Conservation (phyloP, 371 early-diverging fungal genomes). For the Mucor sp. region DNA sequence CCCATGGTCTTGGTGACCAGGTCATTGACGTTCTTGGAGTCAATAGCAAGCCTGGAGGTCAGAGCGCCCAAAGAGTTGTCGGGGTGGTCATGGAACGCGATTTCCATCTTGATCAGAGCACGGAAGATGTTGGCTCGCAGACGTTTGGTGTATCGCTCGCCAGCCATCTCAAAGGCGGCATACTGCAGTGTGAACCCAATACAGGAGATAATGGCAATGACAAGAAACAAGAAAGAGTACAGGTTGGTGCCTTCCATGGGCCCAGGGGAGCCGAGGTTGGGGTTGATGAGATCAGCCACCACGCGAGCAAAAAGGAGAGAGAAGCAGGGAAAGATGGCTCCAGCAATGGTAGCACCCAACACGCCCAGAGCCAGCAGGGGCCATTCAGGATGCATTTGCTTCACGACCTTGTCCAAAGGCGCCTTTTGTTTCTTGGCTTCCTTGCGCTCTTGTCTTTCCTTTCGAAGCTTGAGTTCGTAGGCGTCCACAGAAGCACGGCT, state of each 20-base stretch:
- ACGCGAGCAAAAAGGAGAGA: constrained; percentile 50
- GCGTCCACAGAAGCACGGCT: constrained; percentile 42
- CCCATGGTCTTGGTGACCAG: constrained; percentile 72
- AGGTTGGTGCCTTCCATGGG: constrained; percentile 62
- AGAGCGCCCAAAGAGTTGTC: constrained; percentile 88
- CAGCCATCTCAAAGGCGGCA: constrained; percentile 48
- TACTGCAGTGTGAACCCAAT: constrained; percentile 45
- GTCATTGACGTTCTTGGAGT: constrained; percentile 73
- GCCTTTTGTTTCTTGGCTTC: constrained; percentile 46
- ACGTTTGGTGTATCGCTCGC: constrained; percentile 64
- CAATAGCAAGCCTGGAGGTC: constrained; percentile 82
- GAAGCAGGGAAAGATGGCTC: constrained; percentile 60
- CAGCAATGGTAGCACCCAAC: constrained; percentile 55
- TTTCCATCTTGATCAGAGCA: constrained; percentile 76
- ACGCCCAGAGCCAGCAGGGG: constrained; percentile 40
- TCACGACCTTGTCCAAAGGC: constrained; percentile 44
- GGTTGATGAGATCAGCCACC: constrained; percentile 30
- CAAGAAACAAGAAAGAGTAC: constrained; percentile 78
- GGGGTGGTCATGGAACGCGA: constrained; percentile 78
- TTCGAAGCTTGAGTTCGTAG: constrained; percentile 47
- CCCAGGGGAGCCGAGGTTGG: constrained; percentile 23
- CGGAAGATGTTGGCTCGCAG: constrained; percentile 62
- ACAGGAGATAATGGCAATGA: constrained; percentile 59
- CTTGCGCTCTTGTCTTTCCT: constrained; percentile 48
- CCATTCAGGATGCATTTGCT: constrained; percentile 45